These are phyloP conservation scores for Colletotrichum viniferum DNA, from an alignment of 2,329 filamentous ascomycete genomes.

Conservation along the genomic window DNA sequence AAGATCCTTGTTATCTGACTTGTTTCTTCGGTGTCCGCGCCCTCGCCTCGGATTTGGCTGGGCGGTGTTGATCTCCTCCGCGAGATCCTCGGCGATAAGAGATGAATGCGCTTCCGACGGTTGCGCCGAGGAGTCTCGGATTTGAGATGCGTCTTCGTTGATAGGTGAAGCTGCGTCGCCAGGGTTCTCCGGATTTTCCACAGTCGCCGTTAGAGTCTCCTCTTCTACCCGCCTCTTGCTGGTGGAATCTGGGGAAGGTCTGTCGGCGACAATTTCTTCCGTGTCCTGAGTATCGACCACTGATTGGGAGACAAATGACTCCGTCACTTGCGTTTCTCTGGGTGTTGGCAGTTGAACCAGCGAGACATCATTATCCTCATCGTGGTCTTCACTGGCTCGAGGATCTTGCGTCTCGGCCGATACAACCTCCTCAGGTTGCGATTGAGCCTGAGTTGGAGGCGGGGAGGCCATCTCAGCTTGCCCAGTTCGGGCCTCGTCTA, in stretches of 20 bases:
- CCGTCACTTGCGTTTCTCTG: conserved; percentile 2
- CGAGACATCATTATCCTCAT: background rate
- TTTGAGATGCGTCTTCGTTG: conserved; percentile 13
- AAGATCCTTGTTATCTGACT: conserved; percentile 11
- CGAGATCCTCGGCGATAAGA: conserved; percentile 19
- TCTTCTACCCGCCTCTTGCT: background rate
- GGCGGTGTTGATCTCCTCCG: conserved; percentile 4
- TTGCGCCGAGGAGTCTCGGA: conserved; percentile 17
- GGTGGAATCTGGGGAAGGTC: background rate
- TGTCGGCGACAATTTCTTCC: conserved; percentile 3
- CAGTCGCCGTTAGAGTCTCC: background rate
- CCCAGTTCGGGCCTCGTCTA: background rate
- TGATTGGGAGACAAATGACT: background rate
- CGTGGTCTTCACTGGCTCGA: background rate
- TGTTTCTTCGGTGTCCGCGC: conserved; percentile 18
- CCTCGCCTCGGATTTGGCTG: conserved; percentile 14
- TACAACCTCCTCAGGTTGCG: background rate
- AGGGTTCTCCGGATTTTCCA: background rate
- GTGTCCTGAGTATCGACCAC: conserved; percentile 3
- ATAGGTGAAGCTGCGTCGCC: background rate
- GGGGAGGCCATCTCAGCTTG: background rate
- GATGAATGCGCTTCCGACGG: conserved; percentile 16
- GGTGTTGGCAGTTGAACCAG: background rate
- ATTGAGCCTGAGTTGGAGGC: background rate
- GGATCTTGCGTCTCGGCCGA: background rate